Base-by-base conservation (phyloP, 805 yeast species). In the Candida andamanensis region DNA sequence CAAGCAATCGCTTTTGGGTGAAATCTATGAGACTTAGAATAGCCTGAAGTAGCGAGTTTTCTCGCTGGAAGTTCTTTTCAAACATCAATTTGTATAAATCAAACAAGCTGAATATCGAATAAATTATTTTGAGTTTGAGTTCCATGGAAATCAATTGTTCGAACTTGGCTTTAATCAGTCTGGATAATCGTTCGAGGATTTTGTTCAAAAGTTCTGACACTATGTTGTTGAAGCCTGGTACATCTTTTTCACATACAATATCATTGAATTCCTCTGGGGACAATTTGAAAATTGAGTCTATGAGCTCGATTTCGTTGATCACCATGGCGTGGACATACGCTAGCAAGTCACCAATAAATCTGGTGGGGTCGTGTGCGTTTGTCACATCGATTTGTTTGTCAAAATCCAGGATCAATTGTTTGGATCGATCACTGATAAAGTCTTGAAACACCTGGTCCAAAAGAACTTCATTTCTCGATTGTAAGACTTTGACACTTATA, bases 301-400 rank as follows among this genome's bases (percentile, higher is more conserved):
- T 69, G 18, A 80, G 67, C 49, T 92, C 98, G 24, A 78, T 70
- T 54, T 92, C 98, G 56, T 85, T 85, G 4, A 87, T 95, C 18
- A 87, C 78, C 4, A 85, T 70, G 2, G 89, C 75, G 51, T 92
- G 97, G 2, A 87, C 70, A 63, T 83, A 84, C 0, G 97, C 97
- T 23, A 92, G 60, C 19, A 92, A 69, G 51, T 87, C 96, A 16
- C 97, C 95, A 12, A 85, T 65, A 42, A 79, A 89, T 34, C 95
- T 67, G 16, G 78, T 65, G 1, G 96, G 84, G 51, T 90, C 95
- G 52, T 82, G 82, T 0, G 84, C 80, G 6, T 80, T 38, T 35
- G 13, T 30, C 30, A 32, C 18, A 18, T 29, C 32, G 11, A 36
- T 27, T 21, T 36, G 37, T 16, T 57, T 58, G 24, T 76, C 47